Evolutionary conservation across 805 yeast species (phyloP).

Genomic region (Nakazawaea peltata): DNA sequence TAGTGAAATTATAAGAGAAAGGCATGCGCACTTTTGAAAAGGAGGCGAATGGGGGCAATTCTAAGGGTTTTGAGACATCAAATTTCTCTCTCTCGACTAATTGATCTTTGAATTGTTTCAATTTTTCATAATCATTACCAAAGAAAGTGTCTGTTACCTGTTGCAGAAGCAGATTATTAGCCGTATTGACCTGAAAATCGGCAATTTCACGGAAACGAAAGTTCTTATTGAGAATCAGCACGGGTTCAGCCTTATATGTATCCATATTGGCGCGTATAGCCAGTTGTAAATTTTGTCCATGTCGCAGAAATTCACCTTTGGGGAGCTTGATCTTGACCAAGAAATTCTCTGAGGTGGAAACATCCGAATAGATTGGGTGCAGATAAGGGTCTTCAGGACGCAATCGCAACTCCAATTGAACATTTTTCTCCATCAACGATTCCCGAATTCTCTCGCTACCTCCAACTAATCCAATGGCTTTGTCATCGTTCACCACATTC

Average conservation of each 20-base stretch:
- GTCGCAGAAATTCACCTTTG: constrained; percentile 35
- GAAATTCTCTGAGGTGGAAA: constrained; percentile 46
- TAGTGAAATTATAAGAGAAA: constrained; percentile 66
- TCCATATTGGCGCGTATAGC: constrained; percentile 31
- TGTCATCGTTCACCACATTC: constrained; percentile 49
- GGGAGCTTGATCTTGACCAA: constrained; percentile 56
- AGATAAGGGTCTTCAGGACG: constrained; percentile 28
- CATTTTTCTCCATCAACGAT: constrained; percentile 29
- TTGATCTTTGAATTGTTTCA: constrained; percentile 21
- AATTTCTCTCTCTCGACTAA: constrained; percentile 20
- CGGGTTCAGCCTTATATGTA: constrained; percentile 43
- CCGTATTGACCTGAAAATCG: constrained; percentile 73
- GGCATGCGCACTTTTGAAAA: constrained; percentile 75
- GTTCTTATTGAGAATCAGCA: constrained; percentile 59
- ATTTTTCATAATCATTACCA: constrained; percentile 16
- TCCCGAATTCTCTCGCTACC: constrained; percentile 38
- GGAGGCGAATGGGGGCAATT: constrained; percentile 80
- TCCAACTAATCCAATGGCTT: constrained; percentile 65
- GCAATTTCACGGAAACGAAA: constrained; percentile 79
- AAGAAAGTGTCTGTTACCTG: constrained; percentile 16
- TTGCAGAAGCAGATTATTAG: constrained; percentile 33
- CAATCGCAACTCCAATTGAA: constrained; percentile 20
- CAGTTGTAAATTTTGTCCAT: constrained; percentile 33
- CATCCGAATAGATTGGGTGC: constrained; percentile 56
- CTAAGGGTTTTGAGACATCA: constrained; percentile 31